Conservation (phyloP, 78 protist genomes). For the Dictyostelium citrinum region DNA sequence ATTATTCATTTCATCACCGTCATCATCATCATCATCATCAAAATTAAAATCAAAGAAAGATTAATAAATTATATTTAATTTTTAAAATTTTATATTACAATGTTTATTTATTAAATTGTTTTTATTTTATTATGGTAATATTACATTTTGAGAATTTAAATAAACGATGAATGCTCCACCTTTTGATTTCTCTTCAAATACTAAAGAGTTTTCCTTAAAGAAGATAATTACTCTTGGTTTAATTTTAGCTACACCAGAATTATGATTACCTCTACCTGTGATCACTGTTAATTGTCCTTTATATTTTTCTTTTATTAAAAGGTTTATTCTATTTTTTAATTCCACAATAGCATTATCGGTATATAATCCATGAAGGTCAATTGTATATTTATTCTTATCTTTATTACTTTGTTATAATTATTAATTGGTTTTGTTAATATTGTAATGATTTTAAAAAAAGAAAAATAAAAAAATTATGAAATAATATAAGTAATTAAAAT, state of each 20-base stretch:
- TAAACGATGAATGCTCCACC: not conserved
- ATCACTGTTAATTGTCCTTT: not conserved
- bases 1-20: not conserved
- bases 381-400: conserved; percentile 9
- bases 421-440: too few species aligned
- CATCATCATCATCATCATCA: not conserved
- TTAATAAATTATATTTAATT: too few species aligned
- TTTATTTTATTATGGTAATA: not conserved
- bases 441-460: too few species aligned
- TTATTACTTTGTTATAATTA: not conserved
- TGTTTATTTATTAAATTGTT: not conserved
- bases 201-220: not conserved
- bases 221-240: not conserved
- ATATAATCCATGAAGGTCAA: conserved; percentile 11
- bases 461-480: too few species aligned
- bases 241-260: not conserved
- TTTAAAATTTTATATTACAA: not conserved
- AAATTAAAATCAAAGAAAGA: not conserved
- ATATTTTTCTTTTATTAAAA: not conserved
- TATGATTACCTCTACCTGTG: not conserved
- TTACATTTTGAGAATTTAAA: not conserved
- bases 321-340: not conserved
- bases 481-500: too few species aligned
- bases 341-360: not conserved
- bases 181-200: not conserved